phyloP scores from a whole-genome alignment of 2,329 filamentous ascomycete genomes.

The Chaetoscypha palmicola region DNA sequence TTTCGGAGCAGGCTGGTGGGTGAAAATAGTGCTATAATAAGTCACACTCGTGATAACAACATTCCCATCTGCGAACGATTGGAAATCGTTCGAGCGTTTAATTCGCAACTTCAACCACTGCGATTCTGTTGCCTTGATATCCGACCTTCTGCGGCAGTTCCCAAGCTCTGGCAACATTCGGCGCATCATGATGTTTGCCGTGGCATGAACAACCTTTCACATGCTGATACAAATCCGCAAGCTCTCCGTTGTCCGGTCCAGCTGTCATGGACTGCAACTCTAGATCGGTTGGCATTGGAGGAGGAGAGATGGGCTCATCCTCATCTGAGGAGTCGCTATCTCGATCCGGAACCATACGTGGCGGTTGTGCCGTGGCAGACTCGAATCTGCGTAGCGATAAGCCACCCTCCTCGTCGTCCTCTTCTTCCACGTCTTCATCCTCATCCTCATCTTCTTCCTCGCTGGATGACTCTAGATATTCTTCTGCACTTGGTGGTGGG shows the following conservation, averaged over 20 bases:
- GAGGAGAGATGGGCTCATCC: slow-evolving; percentile 2
- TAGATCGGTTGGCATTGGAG: slow-evolving; percentile 7
- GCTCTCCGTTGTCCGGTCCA: slow-evolving; percentile 10
- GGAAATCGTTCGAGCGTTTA: too few species aligned
- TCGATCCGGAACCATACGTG: slow-evolving; percentile 17
- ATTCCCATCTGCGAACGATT: too few species aligned
- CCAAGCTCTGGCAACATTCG: slow-evolving; percentile 17
- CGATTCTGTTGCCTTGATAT: slow-evolving; percentile 7
- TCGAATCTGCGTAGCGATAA: slow-evolving; percentile 16
- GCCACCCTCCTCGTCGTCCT: slow-evolving; percentile 16
- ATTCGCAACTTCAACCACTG: slow-evolving; percentile 11
- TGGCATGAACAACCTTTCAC: slow-evolving; percentile 19
- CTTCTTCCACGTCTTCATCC: slow-evolving; percentile 10
- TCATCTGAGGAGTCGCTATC: slow-evolving; percentile 8
- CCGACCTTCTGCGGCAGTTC: slow-evolving; percentile 16
- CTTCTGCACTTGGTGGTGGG: slow-evolving; percentile 10
- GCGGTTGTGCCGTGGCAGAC: slow-evolving; percentile 15
- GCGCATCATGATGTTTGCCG: slow-evolving; percentile 9
- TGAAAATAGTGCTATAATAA: too few species aligned
- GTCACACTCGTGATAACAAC: too few species aligned
- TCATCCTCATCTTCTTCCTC: slow-evolving; percentile 9
- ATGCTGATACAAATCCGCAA: slow-evolving; percentile 15
- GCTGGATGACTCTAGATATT: not conserved
- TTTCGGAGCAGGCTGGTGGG: too few species aligned
- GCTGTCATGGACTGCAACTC: slow-evolving; percentile 17